Percentiles rank a stretch among this genome's conserved stretches.
These are phyloP conservation scores for Phyllosticta citribraziliensis DNA, from an alignment of 2,329 filamentous ascomycete species.

Conservation along the genomic window DNA sequence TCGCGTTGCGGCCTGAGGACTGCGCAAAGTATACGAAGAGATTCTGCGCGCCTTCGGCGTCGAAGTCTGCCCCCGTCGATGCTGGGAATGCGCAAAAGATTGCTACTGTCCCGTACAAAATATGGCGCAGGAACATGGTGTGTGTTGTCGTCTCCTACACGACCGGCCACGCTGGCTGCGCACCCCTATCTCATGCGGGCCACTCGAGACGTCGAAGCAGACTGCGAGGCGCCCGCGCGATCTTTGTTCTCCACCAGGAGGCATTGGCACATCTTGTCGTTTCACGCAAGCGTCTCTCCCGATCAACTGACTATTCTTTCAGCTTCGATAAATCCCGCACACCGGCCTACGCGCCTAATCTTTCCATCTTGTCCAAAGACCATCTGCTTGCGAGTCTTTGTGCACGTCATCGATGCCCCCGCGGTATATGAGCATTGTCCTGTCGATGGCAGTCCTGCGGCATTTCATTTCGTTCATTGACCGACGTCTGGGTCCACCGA, in stretches of 20 bases:
- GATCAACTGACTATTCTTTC: neutral
- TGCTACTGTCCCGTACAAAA: neutral
- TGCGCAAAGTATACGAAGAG: constrained; percentile 3
- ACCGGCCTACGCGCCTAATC: neutral
- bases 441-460: neutral
- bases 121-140: neutral
- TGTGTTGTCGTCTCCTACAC: neutral
- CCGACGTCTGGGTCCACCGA: neutral
- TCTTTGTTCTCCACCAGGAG: neutral
- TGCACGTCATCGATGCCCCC: neutral
- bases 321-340: neutral
- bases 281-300: neutral
- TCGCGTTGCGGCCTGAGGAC: neutral
- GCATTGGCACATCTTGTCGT: neutral
- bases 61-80: neutral
- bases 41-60: neutral
- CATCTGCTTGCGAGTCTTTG: neutral
- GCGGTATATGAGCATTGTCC: neutral
- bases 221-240: neutral
- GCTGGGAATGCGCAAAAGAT: neutral
- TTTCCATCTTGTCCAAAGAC: neutral
- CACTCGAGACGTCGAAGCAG: neutral
- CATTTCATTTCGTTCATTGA: neutral
- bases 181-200: neutral
- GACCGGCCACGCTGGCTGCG: neutral